Evolutionary conservation across 164 flowering plant genomes (phyloP).

Genomic region (Macadamia integrifolia): DNA sequence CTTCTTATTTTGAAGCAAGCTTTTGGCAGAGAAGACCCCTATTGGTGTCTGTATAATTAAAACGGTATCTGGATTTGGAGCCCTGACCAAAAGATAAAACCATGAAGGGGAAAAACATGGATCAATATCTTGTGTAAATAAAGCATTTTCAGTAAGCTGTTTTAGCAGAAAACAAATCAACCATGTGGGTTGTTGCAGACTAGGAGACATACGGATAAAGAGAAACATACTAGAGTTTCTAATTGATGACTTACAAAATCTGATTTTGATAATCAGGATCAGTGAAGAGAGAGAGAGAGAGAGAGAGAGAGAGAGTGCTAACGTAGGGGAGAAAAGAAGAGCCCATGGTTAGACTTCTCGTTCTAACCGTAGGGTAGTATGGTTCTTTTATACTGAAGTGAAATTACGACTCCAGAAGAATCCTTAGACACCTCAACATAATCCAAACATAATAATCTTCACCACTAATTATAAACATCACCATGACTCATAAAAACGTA

Average conservation of each 20-base stretch:
- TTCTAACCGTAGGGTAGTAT: too few species aligned
- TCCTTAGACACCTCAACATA: too few species aligned
- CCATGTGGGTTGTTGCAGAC: neutral
- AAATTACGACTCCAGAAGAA: too few species aligned
- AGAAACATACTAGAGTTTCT: neutral
- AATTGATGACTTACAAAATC: neutral
- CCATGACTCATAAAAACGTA: too few species aligned
- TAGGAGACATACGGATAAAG: neutral
- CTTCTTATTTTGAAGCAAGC: slow-evolving; percentile 51
- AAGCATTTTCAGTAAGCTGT: neutral
- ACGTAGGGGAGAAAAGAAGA: too few species aligned
- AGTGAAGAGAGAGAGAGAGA: too few species aligned
- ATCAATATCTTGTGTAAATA: neutral
- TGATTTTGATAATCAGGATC: too few species aligned
- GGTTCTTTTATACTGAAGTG: too few species aligned
- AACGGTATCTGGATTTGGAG: slow-evolving; percentile 85
- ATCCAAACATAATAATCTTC: too few species aligned
- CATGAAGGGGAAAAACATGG: neutral
- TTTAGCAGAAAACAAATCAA: neutral
- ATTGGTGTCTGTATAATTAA: slow-evolving; percentile 69
- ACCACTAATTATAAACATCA: too few species aligned
- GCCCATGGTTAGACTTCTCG: too few species aligned
- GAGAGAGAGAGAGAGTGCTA: too few species aligned
- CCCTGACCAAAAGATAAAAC: slow-evolving; percentile 39
- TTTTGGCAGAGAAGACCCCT: slow-evolving; percentile 74